Evolutionary conservation across 1,284 basidiomycete genomes (phyloP).

Genomic region (Tilletia horrida): DNA sequence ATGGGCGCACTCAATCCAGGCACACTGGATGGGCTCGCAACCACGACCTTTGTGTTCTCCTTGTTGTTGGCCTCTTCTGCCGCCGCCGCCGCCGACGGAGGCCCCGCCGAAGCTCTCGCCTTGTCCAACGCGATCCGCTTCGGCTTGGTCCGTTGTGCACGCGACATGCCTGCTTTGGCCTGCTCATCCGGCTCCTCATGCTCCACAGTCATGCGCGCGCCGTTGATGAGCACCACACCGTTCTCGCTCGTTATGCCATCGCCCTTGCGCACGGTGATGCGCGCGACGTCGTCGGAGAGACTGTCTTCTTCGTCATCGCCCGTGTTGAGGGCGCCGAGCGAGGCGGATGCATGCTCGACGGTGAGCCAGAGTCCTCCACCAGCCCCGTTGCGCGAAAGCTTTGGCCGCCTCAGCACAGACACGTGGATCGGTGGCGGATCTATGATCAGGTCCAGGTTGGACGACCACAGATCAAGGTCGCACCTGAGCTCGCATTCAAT

Average conservation of each 20-base stretch:
- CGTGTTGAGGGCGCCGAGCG: conserved; percentile 59
- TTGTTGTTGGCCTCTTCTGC: conserved; percentile 47
- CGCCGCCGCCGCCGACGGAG: conserved; percentile 52
- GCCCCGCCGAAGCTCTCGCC: conserved; percentile 61
- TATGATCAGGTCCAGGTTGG: conserved; percentile 80
- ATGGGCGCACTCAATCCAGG: background rate
- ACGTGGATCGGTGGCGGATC: conserved; percentile 87
- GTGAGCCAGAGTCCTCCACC: conserved; percentile 97
- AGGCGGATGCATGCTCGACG: conserved; percentile 77
- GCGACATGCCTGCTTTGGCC: conserved; percentile 72
- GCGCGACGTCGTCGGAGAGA: conserved; percentile 63
- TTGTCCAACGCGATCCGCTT: conserved; percentile 82
- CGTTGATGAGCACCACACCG: conserved; percentile 82
- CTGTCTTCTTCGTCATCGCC: conserved; percentile 7
- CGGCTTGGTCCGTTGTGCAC: conserved; percentile 82
- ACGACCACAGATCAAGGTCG: conserved; percentile 86
- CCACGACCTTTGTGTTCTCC: conserved; percentile 32
- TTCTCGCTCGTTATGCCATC: conserved; percentile 62
- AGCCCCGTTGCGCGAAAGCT: conserved; percentile 67
- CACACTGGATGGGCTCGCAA: background rate
- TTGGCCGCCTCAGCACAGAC: conserved; percentile 79
- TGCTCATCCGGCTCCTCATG: conserved; percentile 78
- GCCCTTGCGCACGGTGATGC: conserved; percentile 69
- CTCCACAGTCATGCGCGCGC: conserved; percentile 79
- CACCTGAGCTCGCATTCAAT: conserved; percentile 93